Evolutionary conservation across 345 rosid genomes (phyloP).

Genomic region (Syzygium grande): DNA sequence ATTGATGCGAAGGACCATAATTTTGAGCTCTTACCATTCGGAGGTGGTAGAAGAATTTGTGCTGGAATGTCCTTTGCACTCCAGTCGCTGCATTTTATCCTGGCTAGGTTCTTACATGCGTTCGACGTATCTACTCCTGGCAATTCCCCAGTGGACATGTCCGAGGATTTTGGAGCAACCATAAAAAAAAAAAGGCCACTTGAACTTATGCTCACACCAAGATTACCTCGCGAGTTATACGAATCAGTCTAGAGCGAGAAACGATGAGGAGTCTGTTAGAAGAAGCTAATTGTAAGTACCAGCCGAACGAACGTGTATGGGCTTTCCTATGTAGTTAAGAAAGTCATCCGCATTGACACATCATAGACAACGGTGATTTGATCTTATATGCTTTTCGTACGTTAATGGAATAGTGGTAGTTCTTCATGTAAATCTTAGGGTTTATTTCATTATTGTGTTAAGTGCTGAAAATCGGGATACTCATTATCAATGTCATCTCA

Average conservation of each 20-base stretch:
- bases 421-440: neutral
- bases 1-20: slow-evolving; percentile 20
- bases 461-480: neutral
- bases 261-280: neutral
- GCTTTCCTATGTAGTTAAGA: neutral
- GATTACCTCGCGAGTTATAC: neutral
- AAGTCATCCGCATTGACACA: neutral
- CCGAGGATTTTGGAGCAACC: slow-evolving; percentile 8
- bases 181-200: slow-evolving; percentile 7
- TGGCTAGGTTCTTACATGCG: slow-evolving; percentile 27
- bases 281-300: neutral
- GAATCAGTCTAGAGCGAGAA: neutral
- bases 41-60: slow-evolving; percentile 34
- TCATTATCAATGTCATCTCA: neutral
- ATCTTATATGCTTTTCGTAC: neutral
- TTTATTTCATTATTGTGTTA: neutral
- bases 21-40: slow-evolving; percentile 34
- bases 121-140: slow-evolving; percentile 8
- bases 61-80: slow-evolving; percentile 18
- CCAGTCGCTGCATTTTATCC: slow-evolving; percentile 10
- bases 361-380: neutral
- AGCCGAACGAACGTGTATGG: neutral
- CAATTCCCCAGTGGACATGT: slow-evolving; percentile 11
- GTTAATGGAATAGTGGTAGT: neutral
- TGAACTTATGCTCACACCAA: slow-evolving; percentile 10